These are phyloP conservation scores for Cutaneotrichosporon cutaneum DNA, from an alignment of 1,284 basidiomycete species.

Conservation along the genomic window DNA sequence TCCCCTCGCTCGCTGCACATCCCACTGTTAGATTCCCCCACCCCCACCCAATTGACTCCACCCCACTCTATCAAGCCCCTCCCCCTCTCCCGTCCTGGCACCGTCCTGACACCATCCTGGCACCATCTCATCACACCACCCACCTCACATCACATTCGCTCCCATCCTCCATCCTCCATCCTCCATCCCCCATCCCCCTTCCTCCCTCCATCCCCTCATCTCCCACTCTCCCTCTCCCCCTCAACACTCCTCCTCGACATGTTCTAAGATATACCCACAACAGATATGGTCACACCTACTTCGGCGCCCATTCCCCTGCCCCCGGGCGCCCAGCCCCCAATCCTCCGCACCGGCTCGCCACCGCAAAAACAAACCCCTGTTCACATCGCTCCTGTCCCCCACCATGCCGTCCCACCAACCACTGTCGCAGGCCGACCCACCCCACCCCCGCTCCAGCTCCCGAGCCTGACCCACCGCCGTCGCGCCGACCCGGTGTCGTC, in stretches of 20 bases:
- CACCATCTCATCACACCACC: no score
- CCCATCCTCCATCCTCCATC: background rate
- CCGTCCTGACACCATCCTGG: no score
- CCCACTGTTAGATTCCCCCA: no score
- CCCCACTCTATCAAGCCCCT: no score
- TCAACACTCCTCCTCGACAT: background rate
- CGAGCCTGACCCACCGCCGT: conserved; percentile 3
- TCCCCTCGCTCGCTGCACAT: no score
- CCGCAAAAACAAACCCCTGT: conserved; percentile 1
- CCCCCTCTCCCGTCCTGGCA: no score
- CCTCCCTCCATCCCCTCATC: background rate
- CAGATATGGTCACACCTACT: background rate
- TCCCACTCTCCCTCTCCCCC: background rate
- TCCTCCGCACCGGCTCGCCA: background rate
- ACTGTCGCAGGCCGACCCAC: background rate
- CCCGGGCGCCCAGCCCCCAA: background rate
- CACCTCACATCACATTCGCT: background rate
- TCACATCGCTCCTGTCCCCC: background rate
- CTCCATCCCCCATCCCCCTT: background rate
- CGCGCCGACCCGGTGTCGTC: conserved; percentile 3
- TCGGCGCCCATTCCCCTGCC: background rate
- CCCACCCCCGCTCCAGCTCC: background rate
- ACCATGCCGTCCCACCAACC: background rate
- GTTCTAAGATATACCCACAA: background rate
- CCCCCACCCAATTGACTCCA: no score